These are phyloP conservation scores for Knoxdaviesia capensis DNA, from an alignment of 2,329 filamentous ascomycete genomes.

Conservation along the genomic window DNA sequence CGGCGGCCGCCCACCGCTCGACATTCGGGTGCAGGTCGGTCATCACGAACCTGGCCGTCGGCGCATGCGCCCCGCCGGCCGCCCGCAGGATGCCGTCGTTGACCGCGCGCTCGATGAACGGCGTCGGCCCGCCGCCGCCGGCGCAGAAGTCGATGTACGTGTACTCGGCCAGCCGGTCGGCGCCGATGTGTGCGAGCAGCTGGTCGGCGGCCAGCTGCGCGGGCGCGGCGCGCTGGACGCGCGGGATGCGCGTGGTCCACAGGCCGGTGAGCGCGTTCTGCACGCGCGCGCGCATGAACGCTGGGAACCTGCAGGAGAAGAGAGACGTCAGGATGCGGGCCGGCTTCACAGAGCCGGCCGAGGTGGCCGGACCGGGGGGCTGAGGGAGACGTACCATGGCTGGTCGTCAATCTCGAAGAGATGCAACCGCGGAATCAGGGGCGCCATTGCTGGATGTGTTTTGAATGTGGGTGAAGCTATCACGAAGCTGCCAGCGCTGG, in stretches of 20 bases:
- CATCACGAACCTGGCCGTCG: constrained; percentile 28
- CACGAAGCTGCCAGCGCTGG: no score
- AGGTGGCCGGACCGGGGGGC: neutral
- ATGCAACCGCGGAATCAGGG: constrained; percentile 36
- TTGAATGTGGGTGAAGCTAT: neutral
- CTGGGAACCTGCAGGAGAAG: constrained; percentile 33
- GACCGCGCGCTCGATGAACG: constrained; percentile 37
- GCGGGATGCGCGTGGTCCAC: constrained; percentile 39
- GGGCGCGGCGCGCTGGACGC: constrained; percentile 35
- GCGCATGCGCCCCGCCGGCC: constrained; percentile 10
- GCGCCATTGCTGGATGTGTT: constrained; percentile 17
- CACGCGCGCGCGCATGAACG: constrained; percentile 40
- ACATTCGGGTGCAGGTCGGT: constrained; percentile 47
- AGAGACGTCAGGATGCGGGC: constrained; percentile 2
- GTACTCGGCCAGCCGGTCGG: constrained; percentile 23
- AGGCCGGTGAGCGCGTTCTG: constrained; percentile 43
- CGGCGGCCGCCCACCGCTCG: constrained; percentile 34
- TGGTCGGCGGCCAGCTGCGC: constrained; percentile 38
- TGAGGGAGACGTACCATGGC: constrained; percentile 28
- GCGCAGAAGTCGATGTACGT: constrained; percentile 60
- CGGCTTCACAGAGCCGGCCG: neutral
- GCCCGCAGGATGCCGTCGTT: constrained; percentile 16
- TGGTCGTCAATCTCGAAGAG: constrained; percentile 51
- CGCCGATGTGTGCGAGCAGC: constrained; percentile 29
- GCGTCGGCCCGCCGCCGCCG: constrained; percentile 52